Conservation (phyloP, 306 rosid species). For the Herpetospermum pedunculosum region DNA sequence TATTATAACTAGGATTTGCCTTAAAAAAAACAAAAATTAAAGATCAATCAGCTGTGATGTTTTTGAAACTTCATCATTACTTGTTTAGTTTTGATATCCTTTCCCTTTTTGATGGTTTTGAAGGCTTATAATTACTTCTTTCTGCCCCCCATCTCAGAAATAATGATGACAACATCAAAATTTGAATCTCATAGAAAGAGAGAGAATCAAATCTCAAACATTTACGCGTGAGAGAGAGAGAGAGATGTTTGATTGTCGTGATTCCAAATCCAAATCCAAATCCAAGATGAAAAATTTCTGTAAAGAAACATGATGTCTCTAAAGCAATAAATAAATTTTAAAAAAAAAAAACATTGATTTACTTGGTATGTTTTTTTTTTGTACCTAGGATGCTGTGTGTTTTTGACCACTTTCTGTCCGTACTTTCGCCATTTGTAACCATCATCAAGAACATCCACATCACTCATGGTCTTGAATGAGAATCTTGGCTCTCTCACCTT, state of each 20-base stretch:
- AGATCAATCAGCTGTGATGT: too few species aligned
- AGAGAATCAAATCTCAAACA: slow-evolving; percentile 13
- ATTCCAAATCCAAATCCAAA: background rate
- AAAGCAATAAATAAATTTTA: background rate
- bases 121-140: slow-evolving; percentile 7
- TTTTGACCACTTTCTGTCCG: slow-evolving; percentile 98
- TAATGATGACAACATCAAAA: slow-evolving; percentile 28
- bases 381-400: slow-evolving; percentile 96
- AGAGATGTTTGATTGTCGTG: background rate
- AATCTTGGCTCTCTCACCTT: slow-evolving; percentile 97
- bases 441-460: slow-evolving; percentile 94
- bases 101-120: slow-evolving; percentile 3
- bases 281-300: background rate
- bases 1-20: background rate
- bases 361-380: background rate
- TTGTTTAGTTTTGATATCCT: slow-evolving; percentile 2
- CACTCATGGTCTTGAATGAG: slow-evolving; percentile 96
- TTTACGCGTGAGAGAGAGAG: slow-evolving; percentile 7
- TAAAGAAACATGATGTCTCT: background rate
- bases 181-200: slow-evolving; percentile 30
- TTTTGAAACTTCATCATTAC: slow-evolving; percentile 7
- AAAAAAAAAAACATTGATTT: background rate
- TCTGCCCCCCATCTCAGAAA: slow-evolving; percentile 4
- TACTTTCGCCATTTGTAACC: slow-evolving; percentile 99
- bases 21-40: too few species aligned